phyloP scores from a whole-genome alignment of 768 basidiomycete species.

The Serendipita sp. region DNA sequence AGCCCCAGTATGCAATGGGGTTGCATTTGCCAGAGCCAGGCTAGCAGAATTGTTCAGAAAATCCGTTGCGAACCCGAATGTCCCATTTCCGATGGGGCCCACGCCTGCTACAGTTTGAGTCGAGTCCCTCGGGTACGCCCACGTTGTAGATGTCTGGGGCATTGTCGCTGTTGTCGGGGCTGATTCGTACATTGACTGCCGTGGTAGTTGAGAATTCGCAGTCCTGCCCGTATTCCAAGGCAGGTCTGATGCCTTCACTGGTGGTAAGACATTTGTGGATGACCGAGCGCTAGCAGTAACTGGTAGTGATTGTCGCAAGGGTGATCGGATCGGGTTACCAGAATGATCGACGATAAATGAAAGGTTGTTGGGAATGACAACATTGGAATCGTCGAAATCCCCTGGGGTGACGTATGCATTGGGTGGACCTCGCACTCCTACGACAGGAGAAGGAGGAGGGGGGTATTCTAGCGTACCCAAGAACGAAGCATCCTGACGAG shows the following conservation, averaged over 20 bases:
- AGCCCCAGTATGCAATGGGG: not conserved
- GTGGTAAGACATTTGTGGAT: not conserved
- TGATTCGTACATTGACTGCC: not conserved
- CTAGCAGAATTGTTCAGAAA: not conserved
- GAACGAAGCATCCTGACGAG: not conserved
- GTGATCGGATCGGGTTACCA: not conserved
- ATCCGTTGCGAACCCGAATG: not conserved
- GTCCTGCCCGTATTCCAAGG: not conserved
- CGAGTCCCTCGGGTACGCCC: not conserved
- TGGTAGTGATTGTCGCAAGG: not conserved
- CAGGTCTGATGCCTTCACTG: not conserved
- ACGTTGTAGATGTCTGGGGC: not conserved
- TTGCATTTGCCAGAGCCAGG: too few species aligned
- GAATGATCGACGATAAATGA: not conserved
- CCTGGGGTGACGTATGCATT: not conserved
- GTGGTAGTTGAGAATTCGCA: not conserved
- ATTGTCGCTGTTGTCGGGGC: not conserved
- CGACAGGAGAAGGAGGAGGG: not conserved
- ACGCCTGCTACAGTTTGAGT: not conserved
- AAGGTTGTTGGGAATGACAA: not conserved
- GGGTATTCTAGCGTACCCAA: not conserved
- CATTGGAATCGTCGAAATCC: not conserved
- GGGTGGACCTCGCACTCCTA: not conserved
- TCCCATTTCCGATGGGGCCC: not conserved
- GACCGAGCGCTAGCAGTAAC: not conserved